These are phyloP conservation scores for Candida ascalaphidarum DNA, from an alignment of 805 yeast genomes.

Conservation along the genomic window DNA sequence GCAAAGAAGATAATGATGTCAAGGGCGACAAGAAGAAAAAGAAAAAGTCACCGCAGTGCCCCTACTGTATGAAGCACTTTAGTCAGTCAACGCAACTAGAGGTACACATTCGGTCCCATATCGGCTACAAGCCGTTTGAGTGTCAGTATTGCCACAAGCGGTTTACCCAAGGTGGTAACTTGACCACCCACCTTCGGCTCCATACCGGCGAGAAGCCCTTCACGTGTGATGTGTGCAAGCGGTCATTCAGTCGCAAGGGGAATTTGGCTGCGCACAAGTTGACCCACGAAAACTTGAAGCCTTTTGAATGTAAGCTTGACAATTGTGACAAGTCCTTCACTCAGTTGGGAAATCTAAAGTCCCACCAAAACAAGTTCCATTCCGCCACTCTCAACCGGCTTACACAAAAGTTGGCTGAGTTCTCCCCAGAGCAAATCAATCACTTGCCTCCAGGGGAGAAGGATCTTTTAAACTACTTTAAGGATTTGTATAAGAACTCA, in stretches of 20 bases:
- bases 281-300: conserved; percentile 74
- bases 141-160: conserved; percentile 73
- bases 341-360: conserved; percentile 86
- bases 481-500: conserved; percentile 75
- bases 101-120: conserved; percentile 81
- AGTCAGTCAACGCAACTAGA: conserved; percentile 89
- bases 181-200: conserved; percentile 74
- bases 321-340: conserved; percentile 79
- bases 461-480: conserved; percentile 67
- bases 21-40: conserved; percentile 5
- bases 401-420: conserved; percentile 59
- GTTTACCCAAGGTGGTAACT: conserved; percentile 86
- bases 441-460: conserved; percentile 54
- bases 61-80: conserved; percentile 70
- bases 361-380: conserved; percentile 90
- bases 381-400: conserved; percentile 57
- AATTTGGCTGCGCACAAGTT: conserved; percentile 81
- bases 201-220: conserved; percentile 94
- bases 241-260: conserved; percentile 82
- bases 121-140: conserved; percentile 77
- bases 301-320: conserved; percentile 73
- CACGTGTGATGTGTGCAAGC: conserved; percentile 65
- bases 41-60: conserved; percentile 58
- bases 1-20: conserved; percentile 14
- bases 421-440: conserved; percentile 38